These are phyloP conservation scores for Geotrichum cucujoidarum DNA, from an alignment of 1,139 yeast species.

Conservation along the genomic window DNA sequence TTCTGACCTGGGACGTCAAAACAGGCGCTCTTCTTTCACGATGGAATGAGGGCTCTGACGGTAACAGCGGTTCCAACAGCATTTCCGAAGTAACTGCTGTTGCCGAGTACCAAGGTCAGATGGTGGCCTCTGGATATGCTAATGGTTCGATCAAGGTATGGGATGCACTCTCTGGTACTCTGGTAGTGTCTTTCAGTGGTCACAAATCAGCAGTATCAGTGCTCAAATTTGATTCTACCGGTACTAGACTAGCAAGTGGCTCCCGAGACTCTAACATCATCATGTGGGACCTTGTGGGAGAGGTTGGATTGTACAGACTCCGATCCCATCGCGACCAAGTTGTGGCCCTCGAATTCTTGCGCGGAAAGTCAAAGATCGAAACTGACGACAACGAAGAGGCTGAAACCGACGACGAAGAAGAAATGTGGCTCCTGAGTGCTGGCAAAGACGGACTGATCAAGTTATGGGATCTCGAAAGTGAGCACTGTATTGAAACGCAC, in stretches of 20 bases:
- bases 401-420: conserved; percentile 26
- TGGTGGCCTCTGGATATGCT: conserved; percentile 82
- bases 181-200: conserved; percentile 76
- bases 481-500: conserved; percentile 91
- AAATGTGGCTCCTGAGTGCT: conserved; percentile 64
- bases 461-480: conserved; percentile 85
- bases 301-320: conserved; percentile 78
- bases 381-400: conserved; percentile 10
- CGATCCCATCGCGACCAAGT: conserved; percentile 88
- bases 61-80: conserved; percentile 58
- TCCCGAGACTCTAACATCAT: conserved; percentile 78
- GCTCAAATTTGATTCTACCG: conserved; percentile 67
- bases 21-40: conserved; percentile 67
- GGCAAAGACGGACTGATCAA: conserved; percentile 89
- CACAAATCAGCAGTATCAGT: conserved; percentile 72
- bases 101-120: conserved; percentile 48
- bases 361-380: conserved; percentile 24
- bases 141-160: conserved; percentile 91
- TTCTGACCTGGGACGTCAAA: conserved; percentile 85
- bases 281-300: conserved; percentile 93
- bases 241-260: conserved; percentile 83
- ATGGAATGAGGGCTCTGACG: conserved; percentile 62
- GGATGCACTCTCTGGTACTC: conserved; percentile 78
- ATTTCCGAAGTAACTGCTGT: conserved; percentile 55
- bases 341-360: conserved; percentile 58